Evolutionary conservation across 2,329 filamentous ascomycete genomes (phyloP), one percentile per base, ranked within the genome.

Genomic region (Aspergillus fumigatus): DNA sequence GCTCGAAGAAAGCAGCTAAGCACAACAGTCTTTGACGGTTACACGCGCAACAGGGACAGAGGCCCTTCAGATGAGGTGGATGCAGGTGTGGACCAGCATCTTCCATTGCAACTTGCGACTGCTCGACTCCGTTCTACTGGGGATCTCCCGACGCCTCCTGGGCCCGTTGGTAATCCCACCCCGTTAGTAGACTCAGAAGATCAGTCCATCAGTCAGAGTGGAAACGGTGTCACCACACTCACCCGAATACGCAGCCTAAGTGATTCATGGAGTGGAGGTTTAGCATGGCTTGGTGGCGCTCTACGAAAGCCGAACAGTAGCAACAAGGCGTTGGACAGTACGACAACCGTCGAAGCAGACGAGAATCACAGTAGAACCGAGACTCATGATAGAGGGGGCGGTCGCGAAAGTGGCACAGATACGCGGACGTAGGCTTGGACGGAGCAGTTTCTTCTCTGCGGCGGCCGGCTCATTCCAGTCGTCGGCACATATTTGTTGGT

Each of bases 231-330:
- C 6, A 61, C 64, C 21, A 59, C 57, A 5, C 21, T 61, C 3
- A 65, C 59, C 10, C 68, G 71, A 17, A 59, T 73, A 6, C 70
- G 72, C 54, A 74, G 72, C 52, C 60, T 75, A 10, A 75, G 72
- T 54, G 72, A 75, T 58, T 73, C 72, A 2, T 70, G 70, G 70
- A 69, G 62, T 26, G 71, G 67, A 48, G 66, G 70, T 0, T 58
- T 74, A 17, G 67, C 71, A 9, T 74, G 72, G 72, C 59, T 75
- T 9, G 71, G 71, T 7, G 70, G 67, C 27, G 66, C 68, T 21
- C 58, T 75, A 14, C 64, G 69, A 35, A 68, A 59, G 48, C 53
- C 55, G 11, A 54, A 54, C 17, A 58, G 51, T 23, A 55, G 25
- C 17, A 32, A 19, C 19, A 19, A 27, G n/a, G 43, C 6, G 14